Base-by-base conservation (phyloP, 805 yeast genomes). In the Barnettozyma sp. region DNA sequence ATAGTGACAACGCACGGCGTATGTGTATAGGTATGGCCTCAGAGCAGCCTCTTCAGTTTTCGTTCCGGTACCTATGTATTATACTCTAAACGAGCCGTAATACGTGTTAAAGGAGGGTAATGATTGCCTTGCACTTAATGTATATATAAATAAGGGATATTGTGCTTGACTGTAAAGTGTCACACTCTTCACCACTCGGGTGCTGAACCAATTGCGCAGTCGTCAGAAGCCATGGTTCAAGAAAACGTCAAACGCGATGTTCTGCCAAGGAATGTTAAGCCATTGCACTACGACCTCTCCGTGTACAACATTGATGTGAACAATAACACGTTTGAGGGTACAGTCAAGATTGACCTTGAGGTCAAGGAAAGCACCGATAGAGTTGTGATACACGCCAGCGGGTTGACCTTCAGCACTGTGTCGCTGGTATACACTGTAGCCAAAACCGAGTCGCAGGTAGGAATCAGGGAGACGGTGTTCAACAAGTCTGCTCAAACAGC, bases 241-340 rank as follows among this genome's bases (percentile, higher is more conserved):
- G n/a, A n/a, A n/a, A n/a, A 19, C 24, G 30, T 39, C 7, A 43
- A 53, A 26, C 60, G 68, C 48, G 70, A 66, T 35, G 52, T 66
- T 13, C 72, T 77, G 36, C 94, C 84, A 45, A 62, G 63, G 39
- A 59, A 68, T 28, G 77, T 87, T 37, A 70, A 70, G 39, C 97
- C 98, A 18, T 46, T 62, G 13, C 84, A 84, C 59, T 90, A 92
- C 57, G 73, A 77, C 34, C 56, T 92, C 21, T 66, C 41, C 3
- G 39, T 75, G 12, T 63, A 72, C 35, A 76, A 76, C 51, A 84
- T 92, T 25, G 50, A 66, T 43, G 76, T 78, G 43, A 63, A 60
- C 26, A 63, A 65, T 7, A 77, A 78, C 66, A 75, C 71, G 30
- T 79, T 73, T 50, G 59, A 65, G 28, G 86, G 85, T 42, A 54